Base-by-base conservation (phyloP, 2,329 filamentous ascomycete species). In the Aspergillus sp. region DNA sequence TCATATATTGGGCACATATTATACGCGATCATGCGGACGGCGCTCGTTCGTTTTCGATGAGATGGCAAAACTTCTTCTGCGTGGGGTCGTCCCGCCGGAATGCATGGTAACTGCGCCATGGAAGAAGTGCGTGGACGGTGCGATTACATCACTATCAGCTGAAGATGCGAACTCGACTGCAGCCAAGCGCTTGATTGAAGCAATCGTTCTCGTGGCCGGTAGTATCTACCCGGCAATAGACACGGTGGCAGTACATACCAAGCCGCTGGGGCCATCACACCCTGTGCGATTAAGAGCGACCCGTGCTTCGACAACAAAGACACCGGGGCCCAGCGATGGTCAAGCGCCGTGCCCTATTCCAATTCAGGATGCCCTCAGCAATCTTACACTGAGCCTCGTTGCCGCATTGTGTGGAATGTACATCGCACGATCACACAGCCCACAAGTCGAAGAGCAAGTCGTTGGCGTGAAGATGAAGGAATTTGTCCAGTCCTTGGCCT, bases 71-170 rank as follows among this genome's bases (percentile, higher is more conserved):
- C 52, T 63, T 31, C 43, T 63, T 19, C 24, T 37, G n/a, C 48
- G 52, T 13, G 44, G 49, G 5, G 43, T 43, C 4, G 13, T 64
- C 8, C 57, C 59, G 8, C 44, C 53, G 11, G 56, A 63, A 36
- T 63, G 61, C 58, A 55, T 63, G 51, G 57, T 59, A 25, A 63
- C 60, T 10, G 52, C 42, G 12, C 35, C 41, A 10, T 60, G 60
- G 56, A 61, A 55, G 26, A 39, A 40, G 5, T 59, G 53, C 36
- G 46, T 63, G 43, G 48, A 52, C 20, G 42, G 47, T 14, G 61
- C 61, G 5, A 57, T 58, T 8, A 47, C 51, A 24, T 61, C 59
- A 16, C 43, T 61, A 28, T 57, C 57, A 3, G 48, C 37, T n/a
- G 48, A 49, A n/a, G 56, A 60, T 34, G 32, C 40, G 5, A 41